These are phyloP conservation scores for Avena atlantica DNA, from an alignment of 176 grass and related monocot species.

Conservation along the genomic window DNA sequence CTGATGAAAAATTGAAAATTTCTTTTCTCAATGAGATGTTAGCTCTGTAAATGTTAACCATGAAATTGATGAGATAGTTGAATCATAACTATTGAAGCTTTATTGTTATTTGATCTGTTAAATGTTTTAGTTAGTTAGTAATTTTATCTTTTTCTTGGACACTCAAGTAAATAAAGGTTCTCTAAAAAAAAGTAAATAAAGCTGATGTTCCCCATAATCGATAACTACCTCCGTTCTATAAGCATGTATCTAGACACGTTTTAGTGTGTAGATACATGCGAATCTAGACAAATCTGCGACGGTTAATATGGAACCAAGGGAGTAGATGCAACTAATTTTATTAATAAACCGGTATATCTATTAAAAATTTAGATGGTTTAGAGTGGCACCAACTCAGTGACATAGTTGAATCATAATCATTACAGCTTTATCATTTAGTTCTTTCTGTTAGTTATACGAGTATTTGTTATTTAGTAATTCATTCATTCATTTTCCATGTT, in stretches of 20 bases:
- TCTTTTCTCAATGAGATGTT: neutral
- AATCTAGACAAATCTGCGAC: too few species aligned
- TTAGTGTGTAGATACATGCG: too few species aligned
- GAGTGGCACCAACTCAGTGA: neutral
- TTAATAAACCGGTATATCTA: neutral
- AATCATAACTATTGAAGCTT: slow-evolving; percentile 11
- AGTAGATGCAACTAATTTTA: neutral
- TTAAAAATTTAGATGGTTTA: neutral
- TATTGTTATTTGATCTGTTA: slow-evolving; percentile 8
- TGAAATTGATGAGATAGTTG: slow-evolving; percentile 10
- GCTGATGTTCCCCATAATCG: neutral
- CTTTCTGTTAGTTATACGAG: neutral
- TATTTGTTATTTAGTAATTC: slow-evolving; percentile 3
- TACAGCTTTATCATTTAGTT: neutral
- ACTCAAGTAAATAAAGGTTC: neutral
- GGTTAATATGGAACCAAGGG: too few species aligned
- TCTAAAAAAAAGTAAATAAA: neutral
- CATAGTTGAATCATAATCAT: neutral
- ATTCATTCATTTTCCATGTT: slow-evolving; percentile 13
- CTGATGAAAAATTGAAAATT: neutral
- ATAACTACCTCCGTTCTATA: too few species aligned
- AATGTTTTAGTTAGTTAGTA: neutral
- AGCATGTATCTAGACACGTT: too few species aligned
- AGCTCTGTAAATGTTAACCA: slow-evolving; percentile 2
- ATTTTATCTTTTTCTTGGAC: neutral